These are phyloP conservation scores for Xylaria sp. DNA, from an alignment of 2,329 filamentous ascomycete genomes.

Conservation along the genomic window DNA sequence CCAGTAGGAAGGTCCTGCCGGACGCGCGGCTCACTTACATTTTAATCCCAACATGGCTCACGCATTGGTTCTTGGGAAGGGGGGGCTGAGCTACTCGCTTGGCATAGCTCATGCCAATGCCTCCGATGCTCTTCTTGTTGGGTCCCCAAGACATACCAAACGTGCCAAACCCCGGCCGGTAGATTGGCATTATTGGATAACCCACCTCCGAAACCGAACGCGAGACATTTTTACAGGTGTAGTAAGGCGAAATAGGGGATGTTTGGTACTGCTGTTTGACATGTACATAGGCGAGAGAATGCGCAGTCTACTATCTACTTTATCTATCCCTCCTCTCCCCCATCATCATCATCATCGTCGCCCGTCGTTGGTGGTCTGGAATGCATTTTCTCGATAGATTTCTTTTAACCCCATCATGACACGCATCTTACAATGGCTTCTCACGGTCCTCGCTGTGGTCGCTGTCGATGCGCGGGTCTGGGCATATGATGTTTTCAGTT, in stretches of 20 bases:
- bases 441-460: constrained; percentile 1
- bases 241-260: constrained; percentile 9
- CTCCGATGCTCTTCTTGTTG: not conserved
- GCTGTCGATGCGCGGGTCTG: not conserved
- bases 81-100: not conserved
- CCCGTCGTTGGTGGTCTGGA: not conserved
- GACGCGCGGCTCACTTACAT: constrained; percentile 2
- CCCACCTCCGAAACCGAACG: not conserved
- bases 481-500: constrained; percentile 21
- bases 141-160: too few species aligned
- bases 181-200: not conserved
- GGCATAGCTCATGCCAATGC: not conserved
- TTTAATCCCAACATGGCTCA: not conserved
- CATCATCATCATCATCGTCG: too few species aligned
- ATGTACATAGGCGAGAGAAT: too few species aligned
- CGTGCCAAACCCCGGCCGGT: too few species aligned
- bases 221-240: not conserved
- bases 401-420: constrained; percentile 18
- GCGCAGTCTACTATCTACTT: not conserved
- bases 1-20: not conserved
- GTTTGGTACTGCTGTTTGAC: not conserved
- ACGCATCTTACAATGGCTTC: constrained; percentile 11
- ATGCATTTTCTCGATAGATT: not conserved
- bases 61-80: not conserved
- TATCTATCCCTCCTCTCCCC: not conserved